Conservation (phyloP, 805 yeast species). For the Kregervanrija fluxuum region DNA sequence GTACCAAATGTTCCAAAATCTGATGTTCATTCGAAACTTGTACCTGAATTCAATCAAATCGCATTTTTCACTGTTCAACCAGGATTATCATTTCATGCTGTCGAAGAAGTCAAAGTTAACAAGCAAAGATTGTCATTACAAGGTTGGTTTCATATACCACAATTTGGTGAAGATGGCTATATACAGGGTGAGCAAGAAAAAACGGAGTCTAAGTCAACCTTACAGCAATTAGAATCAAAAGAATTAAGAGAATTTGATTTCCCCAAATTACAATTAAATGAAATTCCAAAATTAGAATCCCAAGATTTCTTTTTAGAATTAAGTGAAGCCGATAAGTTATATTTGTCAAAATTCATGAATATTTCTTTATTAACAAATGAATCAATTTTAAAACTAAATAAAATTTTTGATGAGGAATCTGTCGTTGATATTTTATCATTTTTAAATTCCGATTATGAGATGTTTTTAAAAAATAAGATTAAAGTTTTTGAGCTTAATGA, state of each 20-base stretch:
- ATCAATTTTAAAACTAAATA: constrained; percentile 37
- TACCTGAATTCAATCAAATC: constrained; percentile 93
- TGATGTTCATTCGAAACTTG: constrained; percentile 60
- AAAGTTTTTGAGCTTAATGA: constrained; percentile 55
- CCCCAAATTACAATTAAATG: constrained; percentile 48
- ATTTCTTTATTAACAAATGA: constrained; percentile 37
- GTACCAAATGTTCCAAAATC: constrained; percentile 85
- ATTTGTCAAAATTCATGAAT: constrained; percentile 50
- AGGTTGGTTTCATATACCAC: constrained; percentile 99
- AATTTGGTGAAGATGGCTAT: constrained; percentile 81
- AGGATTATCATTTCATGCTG: constrained; percentile 95
- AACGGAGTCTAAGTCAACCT: constrained; percentile 66
- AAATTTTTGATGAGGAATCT: constrained; percentile 58
- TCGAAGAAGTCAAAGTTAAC: constrained; percentile 91
- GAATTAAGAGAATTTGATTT: constrained; percentile 74
- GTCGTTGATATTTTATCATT: constrained; percentile 60
- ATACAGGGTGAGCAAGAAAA: constrained; percentile 76
- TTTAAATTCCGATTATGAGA: constrained; percentile 49
- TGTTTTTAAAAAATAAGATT: constrained; percentile 37
- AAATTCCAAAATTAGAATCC: constrained; percentile 17
- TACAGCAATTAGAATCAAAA: constrained; percentile 71
- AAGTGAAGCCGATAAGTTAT: constrained; percentile 36
- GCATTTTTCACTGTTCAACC: constrained; percentile 96
- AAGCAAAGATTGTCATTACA: constrained; percentile 88
- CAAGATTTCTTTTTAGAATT: constrained; percentile 20